These are phyloP conservation scores for Leucocoprinus sp. DNA, from an alignment of 768 basidiomycete species.

Conservation along the genomic window DNA sequence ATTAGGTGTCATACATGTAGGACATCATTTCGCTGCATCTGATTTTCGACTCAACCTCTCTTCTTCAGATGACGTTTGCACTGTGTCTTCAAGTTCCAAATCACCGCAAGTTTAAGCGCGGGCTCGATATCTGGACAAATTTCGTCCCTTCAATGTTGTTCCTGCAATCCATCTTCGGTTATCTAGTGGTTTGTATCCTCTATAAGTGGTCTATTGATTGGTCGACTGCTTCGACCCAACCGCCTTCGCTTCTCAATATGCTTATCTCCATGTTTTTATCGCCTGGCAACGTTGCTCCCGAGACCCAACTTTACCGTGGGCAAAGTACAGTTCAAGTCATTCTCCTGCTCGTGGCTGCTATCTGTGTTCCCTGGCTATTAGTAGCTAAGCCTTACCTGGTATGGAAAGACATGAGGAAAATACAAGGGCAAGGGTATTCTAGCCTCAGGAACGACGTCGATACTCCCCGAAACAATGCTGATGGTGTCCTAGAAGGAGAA, in stretches of 20 bases:
- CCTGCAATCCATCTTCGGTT: slow-evolving; percentile 96
- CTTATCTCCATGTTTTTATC: slow-evolving; percentile 93
- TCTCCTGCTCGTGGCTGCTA: slow-evolving; percentile 64
- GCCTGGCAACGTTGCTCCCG: slow-evolving; percentile 69
- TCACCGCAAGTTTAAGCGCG: slow-evolving; percentile 87
- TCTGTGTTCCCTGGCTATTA: slow-evolving; percentile 96
- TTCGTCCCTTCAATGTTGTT: slow-evolving; percentile 98
- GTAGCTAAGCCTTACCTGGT: slow-evolving; percentile 85
- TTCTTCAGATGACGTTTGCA: slow-evolving; percentile 91
- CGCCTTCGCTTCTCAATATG: slow-evolving; percentile 93
- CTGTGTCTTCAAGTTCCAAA: slow-evolving; percentile 94
- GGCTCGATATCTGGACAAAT: slow-evolving; percentile 83
- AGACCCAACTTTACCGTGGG: slow-evolving; percentile 72
- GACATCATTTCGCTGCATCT: slow-evolving; percentile 18
- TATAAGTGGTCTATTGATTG: slow-evolving; percentile 98
- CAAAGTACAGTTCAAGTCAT: slow-evolving; percentile 80
- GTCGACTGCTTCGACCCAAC: slow-evolving; percentile 54
- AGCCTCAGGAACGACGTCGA: slow-evolving; percentile 50
- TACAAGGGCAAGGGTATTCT: slow-evolving; percentile 78
- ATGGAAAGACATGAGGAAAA: slow-evolving; percentile 85
- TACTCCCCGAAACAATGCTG: slow-evolving; percentile 40
- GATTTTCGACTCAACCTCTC: slow-evolving; percentile 8
- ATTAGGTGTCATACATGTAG: slow-evolving; percentile 90
- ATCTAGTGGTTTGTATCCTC: slow-evolving; percentile 86
- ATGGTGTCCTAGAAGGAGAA: slow-evolving; percentile 63